Evolutionary conservation across 805 yeast genomes (phyloP), one percentile per base, ranked within the genome.

Genomic region (Helenozyma baotianmanensis): DNA sequence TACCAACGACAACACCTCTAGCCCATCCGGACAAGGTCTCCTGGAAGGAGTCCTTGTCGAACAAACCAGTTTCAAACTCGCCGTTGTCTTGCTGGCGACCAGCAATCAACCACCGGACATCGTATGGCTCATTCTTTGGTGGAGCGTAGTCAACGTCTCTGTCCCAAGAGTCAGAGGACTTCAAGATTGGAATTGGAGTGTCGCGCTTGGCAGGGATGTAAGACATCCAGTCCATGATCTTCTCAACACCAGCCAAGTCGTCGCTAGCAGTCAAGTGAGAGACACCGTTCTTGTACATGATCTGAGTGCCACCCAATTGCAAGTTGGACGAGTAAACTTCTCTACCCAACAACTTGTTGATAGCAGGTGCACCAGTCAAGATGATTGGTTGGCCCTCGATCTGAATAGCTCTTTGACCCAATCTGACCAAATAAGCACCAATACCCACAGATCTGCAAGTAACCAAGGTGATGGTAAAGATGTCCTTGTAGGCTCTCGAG

Each of bases 381-480:
- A 92, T 90, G 51, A 92, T 87, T 35, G 99, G 98, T 67, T 92
- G 97, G 26, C 98, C 98, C 62, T 92, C 97, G 51, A 92, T 84
- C 70, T 92, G 99, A 53, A 92, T 89, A 26, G 97, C 95, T 73
- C 99, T 83, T 74, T 92, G 97, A 54, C 99, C 99, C 48, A 92
- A 75, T 66, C 99, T 83, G 25, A 92, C 98, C 58, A 92, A 74
- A 59, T 92, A 92, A 28, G 99, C 99, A 72, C 99, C 99, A 61
- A 92, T 92, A 81, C 99, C 99, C 53, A 92, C 99, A 32, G 97
- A 89, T 74, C 99, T 82, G 70, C 97, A 89, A n/a, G 98, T 92
- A 35, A 92, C 98, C 60, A 92, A 73, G n/a, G 98, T 90, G 39
- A 89, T 78, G 14, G 99, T 92, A 72, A 92, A 92, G 43, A 92